These are phyloP conservation scores for Aspergillus sp. DNA, from an alignment of 2,329 filamentous ascomycete species.

Conservation along the genomic window DNA sequence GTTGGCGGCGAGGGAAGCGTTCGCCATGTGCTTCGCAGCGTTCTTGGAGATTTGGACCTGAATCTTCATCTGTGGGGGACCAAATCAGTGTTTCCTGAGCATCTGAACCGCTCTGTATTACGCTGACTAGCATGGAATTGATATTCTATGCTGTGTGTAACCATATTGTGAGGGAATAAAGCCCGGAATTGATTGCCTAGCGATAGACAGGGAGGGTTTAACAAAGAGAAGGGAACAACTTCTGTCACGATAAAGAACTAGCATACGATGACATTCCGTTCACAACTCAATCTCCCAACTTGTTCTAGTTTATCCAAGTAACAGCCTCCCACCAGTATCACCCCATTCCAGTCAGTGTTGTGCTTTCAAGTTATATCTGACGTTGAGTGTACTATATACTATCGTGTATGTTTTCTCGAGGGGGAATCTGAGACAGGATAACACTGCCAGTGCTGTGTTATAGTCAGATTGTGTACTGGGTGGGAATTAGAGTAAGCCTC, in stretches of 20 bases:
- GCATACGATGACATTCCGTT: background rate
- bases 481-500: no score
- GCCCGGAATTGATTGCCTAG: background rate
- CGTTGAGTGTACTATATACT: no score
- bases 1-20: slow-evolving; percentile 48
- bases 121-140: background rate
- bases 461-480: no score
- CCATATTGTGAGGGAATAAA: background rate
- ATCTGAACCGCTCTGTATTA: slow-evolving; percentile 7
- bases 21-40: slow-evolving; percentile 37
- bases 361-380: no score
- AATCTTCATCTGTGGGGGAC: slow-evolving; percentile 12
- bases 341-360: background rate
- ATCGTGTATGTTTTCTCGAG: no score
- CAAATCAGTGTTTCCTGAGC: slow-evolving; percentile 4
- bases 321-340: no score
- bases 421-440: no score
- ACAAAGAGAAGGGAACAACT: background rate
- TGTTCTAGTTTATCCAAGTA: background rate
- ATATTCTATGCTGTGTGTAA: background rate
- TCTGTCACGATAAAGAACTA: background rate
- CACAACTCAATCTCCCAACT: background rate
- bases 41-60: slow-evolving; percentile 21
- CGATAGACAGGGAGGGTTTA: background rate
- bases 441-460: no score